These are phyloP conservation scores for Debaryomyces udenii DNA, from an alignment of 1,139 yeast species.

Conservation along the genomic window DNA sequence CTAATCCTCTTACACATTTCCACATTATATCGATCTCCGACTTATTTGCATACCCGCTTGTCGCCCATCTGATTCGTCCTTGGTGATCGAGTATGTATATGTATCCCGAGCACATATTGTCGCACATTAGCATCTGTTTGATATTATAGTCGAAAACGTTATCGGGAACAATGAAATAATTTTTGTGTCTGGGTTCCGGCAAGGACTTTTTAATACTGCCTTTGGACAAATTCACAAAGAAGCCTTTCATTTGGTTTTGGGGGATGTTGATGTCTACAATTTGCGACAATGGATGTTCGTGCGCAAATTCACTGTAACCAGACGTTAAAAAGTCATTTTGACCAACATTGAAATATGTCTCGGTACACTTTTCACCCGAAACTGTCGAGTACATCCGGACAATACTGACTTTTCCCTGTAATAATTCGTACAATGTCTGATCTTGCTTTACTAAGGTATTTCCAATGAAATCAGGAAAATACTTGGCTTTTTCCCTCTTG, in stretches of 20 bases:
- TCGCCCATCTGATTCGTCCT: slow-evolving; percentile 87
- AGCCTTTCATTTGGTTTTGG: slow-evolving; percentile 68
- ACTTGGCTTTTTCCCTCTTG: slow-evolving; percentile 71
- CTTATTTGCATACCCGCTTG: slow-evolving; percentile 75
- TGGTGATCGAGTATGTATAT: slow-evolving; percentile 73
- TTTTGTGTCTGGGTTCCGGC: slow-evolving; percentile 55
- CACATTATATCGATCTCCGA: slow-evolving; percentile 66
- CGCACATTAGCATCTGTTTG: slow-evolving; percentile 64
- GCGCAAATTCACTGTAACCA: slow-evolving; percentile 32
- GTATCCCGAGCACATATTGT: slow-evolving; percentile 83
- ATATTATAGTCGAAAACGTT: slow-evolving; percentile 60
- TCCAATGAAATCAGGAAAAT: slow-evolving; percentile 82
- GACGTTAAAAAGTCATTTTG: slow-evolving; percentile 39
- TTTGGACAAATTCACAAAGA: slow-evolving; percentile 58
- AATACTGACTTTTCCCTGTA: slow-evolving; percentile 61
- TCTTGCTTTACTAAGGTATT: slow-evolving; percentile 51
- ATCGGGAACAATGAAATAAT: slow-evolving; percentile 67
- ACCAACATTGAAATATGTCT: slow-evolving; percentile 55
- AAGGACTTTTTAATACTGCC: slow-evolving; percentile 43
- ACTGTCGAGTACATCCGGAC: slow-evolving; percentile 69
- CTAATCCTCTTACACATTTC: slow-evolving; percentile 63
- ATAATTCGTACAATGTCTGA: slow-evolving; percentile 34
- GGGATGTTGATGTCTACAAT: slow-evolving; percentile 76
- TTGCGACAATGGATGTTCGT: slow-evolving; percentile 57
- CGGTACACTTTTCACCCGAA: slow-evolving; percentile 71